These are phyloP conservation scores for Colletotrichum sp. DNA, from an alignment of 2,329 filamentous ascomycete genomes.

Conservation along the genomic window DNA sequence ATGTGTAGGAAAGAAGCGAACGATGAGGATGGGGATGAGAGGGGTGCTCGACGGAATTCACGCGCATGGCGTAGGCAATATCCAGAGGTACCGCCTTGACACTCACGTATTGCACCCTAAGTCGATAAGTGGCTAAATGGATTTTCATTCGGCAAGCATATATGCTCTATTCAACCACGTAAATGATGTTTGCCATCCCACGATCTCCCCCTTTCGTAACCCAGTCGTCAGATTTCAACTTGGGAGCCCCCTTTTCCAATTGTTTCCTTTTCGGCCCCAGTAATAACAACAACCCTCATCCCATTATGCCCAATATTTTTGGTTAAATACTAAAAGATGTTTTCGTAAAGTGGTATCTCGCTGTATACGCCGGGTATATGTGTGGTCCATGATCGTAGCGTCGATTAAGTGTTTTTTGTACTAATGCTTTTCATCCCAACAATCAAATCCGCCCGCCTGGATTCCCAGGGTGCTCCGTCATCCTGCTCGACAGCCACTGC, in stretches of 20 bases:
- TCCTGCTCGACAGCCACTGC: conserved; percentile 10
- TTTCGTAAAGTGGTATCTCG: neutral
- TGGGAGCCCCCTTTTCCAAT: neutral
- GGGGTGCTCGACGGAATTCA: neutral
- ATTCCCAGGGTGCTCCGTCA: conserved; percentile 6
- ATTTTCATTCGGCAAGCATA: neutral
- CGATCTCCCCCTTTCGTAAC: neutral
- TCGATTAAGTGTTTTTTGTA: too few species aligned
- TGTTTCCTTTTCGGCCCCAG: neutral
- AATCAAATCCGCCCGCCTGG: neutral
- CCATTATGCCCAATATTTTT: neutral
- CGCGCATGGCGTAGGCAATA: neutral
- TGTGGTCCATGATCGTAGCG: neutral
- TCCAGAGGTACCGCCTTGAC: neutral
- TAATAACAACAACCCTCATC: neutral
- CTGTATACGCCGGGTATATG: neutral
- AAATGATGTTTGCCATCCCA: neutral
- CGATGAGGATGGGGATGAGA: neutral
- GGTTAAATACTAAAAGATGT: neutral
- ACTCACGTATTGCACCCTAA: neutral
- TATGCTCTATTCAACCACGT: neutral
- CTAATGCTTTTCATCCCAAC: too few species aligned
- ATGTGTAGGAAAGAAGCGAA: neutral
- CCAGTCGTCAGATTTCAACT: neutral
- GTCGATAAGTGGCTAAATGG: neutral